Evolutionary conservation across 2,329 filamentous ascomycete species (phyloP), one percentile per base, ranked within the genome.

Genomic region (Xylaria sp.): DNA sequence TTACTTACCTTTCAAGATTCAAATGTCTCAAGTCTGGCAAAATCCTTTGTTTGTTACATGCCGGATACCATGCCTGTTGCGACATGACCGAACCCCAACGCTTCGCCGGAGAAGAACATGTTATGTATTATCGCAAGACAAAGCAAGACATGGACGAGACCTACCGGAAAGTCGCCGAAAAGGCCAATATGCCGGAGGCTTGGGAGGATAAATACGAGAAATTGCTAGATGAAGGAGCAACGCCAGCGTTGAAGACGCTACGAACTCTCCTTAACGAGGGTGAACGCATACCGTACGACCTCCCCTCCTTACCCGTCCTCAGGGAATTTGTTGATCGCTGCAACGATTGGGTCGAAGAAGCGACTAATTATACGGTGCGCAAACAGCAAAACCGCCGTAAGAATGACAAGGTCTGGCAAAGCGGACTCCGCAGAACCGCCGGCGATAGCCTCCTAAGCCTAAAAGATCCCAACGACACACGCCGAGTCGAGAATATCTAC

Each of bases 301-400:
- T 99, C 71, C 90, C 91, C 73, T 94, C 94, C 71, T 87, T 99
- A 72, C 88, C 92, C 75, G 89, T 93, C 75, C 87, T 99, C 75
- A 92, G 90, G 81, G 89, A 91, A 74, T 99, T 97, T 83, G 96
- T 99, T 80, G 94, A 97, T 75, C 91, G 93, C 77, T 98, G 96
- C 84, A 97, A 97, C 81, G 94, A 97, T 79, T 98, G 97, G 92
- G 94, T 98, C 72, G 96, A 98, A 77, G 95, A 98, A 82, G 96
- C 96, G 73, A 96, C 93, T 77, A 94, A 92, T 78, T 99, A 97
- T 84, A 97, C 94, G 77, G 94, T 96, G 68, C 92, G 96, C 75
- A 99, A 99, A 84, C 95, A 98, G 83, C 95, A 98, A 82, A 97
- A 97, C 78, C 92, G 96, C 72, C 93, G 95, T 70, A 98, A 98